Evolutionary conservation across 73 alveolate species (phyloP), one percentile per base, ranked within the genome.

Genomic region (Chromera velia): DNA sequence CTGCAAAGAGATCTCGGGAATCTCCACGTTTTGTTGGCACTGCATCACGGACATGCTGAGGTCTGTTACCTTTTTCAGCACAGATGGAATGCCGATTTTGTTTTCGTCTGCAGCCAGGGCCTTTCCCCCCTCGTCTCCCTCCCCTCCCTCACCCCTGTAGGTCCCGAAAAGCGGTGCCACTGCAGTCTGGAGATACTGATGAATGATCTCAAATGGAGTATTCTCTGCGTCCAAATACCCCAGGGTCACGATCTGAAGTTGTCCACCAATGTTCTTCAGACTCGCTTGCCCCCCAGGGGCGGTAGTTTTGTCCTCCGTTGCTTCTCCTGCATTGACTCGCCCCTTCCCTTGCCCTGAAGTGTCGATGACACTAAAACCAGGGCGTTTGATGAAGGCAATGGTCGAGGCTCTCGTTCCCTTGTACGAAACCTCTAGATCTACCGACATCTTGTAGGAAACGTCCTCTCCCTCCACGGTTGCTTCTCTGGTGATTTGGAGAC

Each of bases 21-120:
- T 87, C 29, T 87, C 92, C 19, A 82, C 88, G 63, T 90, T 88
- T 83, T 90, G 88, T 66, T 77, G 85, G 91, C 95, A 90, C 49
- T 88, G 85, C 76, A 77, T 77, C 33, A 65, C 34, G 19, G 84
- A 75, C 84, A 77, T 77, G 46, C 78, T 45, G 32, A 77, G 73
- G 32, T 77, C 84, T 75, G 68, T 67, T 34, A 77, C 68, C 64
- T 77, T 77, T 9, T 75, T 75, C 77, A 40, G 75, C 28, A 77
- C 84, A 31, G 66, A 67, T 0, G 84, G 84, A 0, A 77, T 75
- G 29, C 84, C 84, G 28, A 77, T 69, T 72, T 70, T 30, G 68
- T 1, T 66, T 28, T 29, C 45, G 46, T 19, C 34, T 1, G 31
- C 30, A 63, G 71, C 73, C 17, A 29, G 40, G 33, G 9, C 27